Percentiles rank a stretch among this genome's conserved stretches.
phyloP scores from a whole-genome alignment of 108 stramenopile genomes.

The Bacterosira constricta region DNA sequence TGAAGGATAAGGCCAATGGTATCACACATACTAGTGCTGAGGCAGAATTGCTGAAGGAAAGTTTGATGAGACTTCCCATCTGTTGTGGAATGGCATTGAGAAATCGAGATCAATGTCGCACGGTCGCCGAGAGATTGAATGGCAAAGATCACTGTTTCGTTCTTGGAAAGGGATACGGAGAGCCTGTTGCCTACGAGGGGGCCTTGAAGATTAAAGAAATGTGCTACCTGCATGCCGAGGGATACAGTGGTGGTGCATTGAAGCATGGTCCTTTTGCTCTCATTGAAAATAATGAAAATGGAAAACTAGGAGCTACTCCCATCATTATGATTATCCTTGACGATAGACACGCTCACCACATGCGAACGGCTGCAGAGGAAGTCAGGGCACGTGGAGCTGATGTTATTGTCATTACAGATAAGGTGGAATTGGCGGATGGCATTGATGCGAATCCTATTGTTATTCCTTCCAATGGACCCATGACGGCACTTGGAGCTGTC shows the following conservation, averaged over 20 bases:
- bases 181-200: conserved; percentile 97
- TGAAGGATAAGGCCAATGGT: conserved; percentile 72
- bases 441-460: conserved; percentile 91
- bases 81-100: conserved; percentile 97
- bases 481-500: conserved; percentile 95
- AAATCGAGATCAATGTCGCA: conserved; percentile 83
- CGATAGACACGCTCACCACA: conserved; percentile 95
- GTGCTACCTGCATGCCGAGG: conserved; percentile 99
- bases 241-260: conserved; percentile 97
- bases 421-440: conserved; percentile 88
- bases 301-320: conserved; percentile 96
- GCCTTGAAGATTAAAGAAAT: conserved; percentile 99
- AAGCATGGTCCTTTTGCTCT: conserved; percentile 99
- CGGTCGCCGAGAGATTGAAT: conserved; percentile 78
- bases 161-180: conserved; percentile 94
- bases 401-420: conserved; percentile 76
- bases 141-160: conserved; percentile 96
- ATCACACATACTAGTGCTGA: conserved; percentile 50
- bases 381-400: conserved; percentile 97
- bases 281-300: conserved; percentile 86
- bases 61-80: conserved; percentile 96
- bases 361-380: conserved; percentile 94
- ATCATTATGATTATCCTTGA: conserved; percentile 99
- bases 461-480: conserved; percentile 95
- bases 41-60: conserved; percentile 72